A percentile compares a stretch with the other conserved stretches of the same genome.
Evolutionary conservation across 2,329 filamentous ascomycete species (phyloP).

Genomic region (Nothomitra cinnamomea): DNA sequence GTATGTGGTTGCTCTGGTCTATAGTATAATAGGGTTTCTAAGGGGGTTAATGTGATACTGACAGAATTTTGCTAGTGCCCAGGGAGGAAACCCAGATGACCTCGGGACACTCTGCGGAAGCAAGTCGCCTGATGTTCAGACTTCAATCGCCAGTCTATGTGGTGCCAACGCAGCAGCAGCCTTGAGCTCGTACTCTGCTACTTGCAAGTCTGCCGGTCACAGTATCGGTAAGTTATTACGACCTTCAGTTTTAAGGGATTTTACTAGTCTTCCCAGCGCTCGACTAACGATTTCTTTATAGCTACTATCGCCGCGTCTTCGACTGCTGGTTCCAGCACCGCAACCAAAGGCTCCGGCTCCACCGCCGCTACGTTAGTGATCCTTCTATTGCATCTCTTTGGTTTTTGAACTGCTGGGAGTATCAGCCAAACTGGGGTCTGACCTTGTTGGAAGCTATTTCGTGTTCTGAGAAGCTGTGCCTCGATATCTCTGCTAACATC

Average conservation of each 20-base stretch:
- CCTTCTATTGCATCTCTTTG: background rate
- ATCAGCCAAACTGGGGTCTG: too few relatives aligned
- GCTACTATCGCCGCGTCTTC: background rate
- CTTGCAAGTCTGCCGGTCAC: constrained; percentile 18
- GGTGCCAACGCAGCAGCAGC: constrained; percentile 12
- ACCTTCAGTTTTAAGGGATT: background rate
- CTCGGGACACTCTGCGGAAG: constrained; percentile 18
- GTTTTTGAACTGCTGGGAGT: background rate
- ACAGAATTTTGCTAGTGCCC: constrained; percentile 13
- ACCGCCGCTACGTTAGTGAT: background rate
- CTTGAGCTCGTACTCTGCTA: constrained; percentile 16
- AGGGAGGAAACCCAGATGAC: constrained; percentile 16
- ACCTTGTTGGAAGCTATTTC: too few relatives aligned
- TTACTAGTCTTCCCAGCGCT: background rate
- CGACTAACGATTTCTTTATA: background rate
- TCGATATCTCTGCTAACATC: background rate
- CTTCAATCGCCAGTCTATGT: constrained; percentile 17
- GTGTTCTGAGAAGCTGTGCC: too few relatives aligned
- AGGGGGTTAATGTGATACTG: background rate
- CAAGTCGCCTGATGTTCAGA: constrained; percentile 14
- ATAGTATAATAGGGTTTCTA: background rate
- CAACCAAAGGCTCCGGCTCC: constrained; percentile 1
- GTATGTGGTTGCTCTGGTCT: constrained; percentile 19
- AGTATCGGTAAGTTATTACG: constrained; percentile 14
- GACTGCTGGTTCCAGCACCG: background rate